Conservation (phyloP, 768 basidiomycete genomes). For the Leccinum obscurum region DNA sequence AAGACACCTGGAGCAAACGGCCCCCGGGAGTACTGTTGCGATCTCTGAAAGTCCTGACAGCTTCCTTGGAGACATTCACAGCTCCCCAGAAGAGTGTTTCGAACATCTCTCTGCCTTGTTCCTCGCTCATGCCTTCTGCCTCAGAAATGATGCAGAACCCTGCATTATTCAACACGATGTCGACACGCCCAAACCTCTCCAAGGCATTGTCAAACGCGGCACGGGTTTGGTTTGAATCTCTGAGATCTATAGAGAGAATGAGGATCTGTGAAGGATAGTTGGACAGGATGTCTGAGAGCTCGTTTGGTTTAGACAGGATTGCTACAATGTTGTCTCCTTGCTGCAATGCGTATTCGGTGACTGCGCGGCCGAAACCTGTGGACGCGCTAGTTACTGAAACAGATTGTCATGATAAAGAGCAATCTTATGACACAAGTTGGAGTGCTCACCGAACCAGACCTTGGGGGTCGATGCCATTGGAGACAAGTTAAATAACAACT, state of each 20-base stretch:
- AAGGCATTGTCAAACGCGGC: conserved; percentile 36
- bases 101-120: conserved; percentile 36
- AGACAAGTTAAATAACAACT: background rate
- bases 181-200: conserved; percentile 41
- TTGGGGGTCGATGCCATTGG: conserved; percentile 12
- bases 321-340: conserved; percentile 44
- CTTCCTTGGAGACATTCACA: conserved; percentile 33
- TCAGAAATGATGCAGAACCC: conserved; percentile 33
- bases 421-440: background rate
- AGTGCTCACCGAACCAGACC: conserved; percentile 27
- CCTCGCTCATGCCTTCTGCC: conserved; percentile 38
- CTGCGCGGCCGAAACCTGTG: conserved; percentile 38
- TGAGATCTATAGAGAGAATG: conserved; percentile 42
- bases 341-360: conserved; percentile 35
- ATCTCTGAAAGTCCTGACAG: conserved; percentile 38
- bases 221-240: conserved; percentile 29
- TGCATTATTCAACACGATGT: conserved; percentile 50
- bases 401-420: background rate
- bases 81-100: conserved; percentile 43
- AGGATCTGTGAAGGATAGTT: conserved; percentile 37
- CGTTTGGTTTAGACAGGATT: conserved; percentile 35
- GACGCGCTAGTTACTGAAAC: conserved; percentile 42
- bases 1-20: conserved; percentile 39
- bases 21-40: conserved; percentile 41
- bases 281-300: conserved; percentile 30